These are phyloP conservation scores for Mortierella polycephala DNA, from an alignment of 371 early-diverging fungal species.

Conservation along the genomic window DNA sequence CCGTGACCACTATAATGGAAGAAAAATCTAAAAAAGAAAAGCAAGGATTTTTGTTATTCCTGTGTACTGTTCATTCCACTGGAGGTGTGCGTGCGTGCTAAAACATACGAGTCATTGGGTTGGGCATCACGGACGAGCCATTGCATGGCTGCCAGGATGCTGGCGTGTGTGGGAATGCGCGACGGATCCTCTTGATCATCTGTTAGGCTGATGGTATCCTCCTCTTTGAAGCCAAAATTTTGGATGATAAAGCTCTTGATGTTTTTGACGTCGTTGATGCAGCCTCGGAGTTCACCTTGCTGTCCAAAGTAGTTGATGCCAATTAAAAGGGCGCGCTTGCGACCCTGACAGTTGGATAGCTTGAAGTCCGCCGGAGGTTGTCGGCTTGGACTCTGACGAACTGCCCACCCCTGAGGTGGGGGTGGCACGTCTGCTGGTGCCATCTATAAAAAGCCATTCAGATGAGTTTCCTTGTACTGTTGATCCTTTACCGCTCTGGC, in stretches of 20 bases:
- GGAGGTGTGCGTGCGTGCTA: neutral
- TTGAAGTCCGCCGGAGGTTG: conserved; percentile 56
- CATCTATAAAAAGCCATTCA: conserved; percentile 10
- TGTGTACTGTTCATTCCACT: neutral
- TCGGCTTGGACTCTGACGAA: conserved; percentile 11
- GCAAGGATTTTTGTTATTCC: conserved; percentile 2
- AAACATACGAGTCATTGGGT: conserved; percentile 82
- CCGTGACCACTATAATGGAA: conserved; percentile 96
- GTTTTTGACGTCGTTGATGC: conserved; percentile 93
- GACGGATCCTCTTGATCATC: conserved; percentile 81
- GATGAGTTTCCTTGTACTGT: neutral
- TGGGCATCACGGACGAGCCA: conserved; percentile 91
- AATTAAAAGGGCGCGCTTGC: conserved; percentile 87
- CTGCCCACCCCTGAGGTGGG: conserved; percentile 50
- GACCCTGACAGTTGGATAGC: conserved; percentile 81
- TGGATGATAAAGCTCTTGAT: conserved; percentile 77
- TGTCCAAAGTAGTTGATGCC: conserved; percentile 93
- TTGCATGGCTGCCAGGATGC: conserved; percentile 87
- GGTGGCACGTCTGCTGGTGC: conserved; percentile 28
- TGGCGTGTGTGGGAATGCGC: conserved; percentile 80
- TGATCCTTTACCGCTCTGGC: neutral
- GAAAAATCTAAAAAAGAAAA: conserved; percentile 65
- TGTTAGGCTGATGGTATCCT: conserved; percentile 85
- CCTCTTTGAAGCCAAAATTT: conserved; percentile 73
- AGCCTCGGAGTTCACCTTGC: conserved; percentile 74